Evolutionary conservation across 345 rosid genomes (phyloP).

Genomic region (Eucalyptus victrix): DNA sequence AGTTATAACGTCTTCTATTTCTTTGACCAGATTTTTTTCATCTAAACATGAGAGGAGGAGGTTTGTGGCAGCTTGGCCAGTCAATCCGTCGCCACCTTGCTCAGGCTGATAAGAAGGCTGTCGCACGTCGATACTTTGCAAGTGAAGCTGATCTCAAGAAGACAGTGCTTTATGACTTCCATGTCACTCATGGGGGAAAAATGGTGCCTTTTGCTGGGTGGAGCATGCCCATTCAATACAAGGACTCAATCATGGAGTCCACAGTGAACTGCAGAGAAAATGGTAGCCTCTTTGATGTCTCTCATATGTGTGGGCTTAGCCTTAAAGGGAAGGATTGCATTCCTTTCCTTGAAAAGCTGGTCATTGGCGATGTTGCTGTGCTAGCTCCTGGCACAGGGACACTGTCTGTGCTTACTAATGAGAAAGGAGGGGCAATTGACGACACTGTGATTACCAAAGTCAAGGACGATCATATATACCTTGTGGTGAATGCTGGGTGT

Average conservation of each 20-base stretch:
- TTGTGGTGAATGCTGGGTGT: conserved; percentile 98
- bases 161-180: conserved; percentile 85
- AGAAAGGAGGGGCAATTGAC: conserved; percentile 94
- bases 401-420: conserved; percentile 85
- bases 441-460: conserved; percentile 95
- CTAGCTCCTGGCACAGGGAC: conserved; percentile 82
- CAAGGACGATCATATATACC: conserved; percentile 62
- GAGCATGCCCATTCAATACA: conserved; percentile 99
- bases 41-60: conserved; percentile 79
- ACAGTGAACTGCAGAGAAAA: conserved; percentile 85
- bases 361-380: conserved; percentile 89
- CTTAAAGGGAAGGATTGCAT: conserved; percentile 91
- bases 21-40: conserved; percentile 8
- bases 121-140: conserved; percentile 54
- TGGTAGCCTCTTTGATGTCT: conserved; percentile 86
- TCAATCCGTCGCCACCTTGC: conserved; percentile 72
- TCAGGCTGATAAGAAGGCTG: conserved; percentile 60
- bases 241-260: conserved; percentile 95
- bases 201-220: conserved; percentile 99
- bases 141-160: conserved; percentile 81
- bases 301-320: conserved; percentile 97
- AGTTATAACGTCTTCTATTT: not conserved
- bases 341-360: conserved; percentile 88
- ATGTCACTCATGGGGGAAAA: conserved; percentile 72
- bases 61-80: conserved; percentile 96